Evolutionary conservation across 164 flowering plant species (phyloP), one percentile per base, ranked within the genome.

Genomic region (Liriodendron chinense): DNA sequence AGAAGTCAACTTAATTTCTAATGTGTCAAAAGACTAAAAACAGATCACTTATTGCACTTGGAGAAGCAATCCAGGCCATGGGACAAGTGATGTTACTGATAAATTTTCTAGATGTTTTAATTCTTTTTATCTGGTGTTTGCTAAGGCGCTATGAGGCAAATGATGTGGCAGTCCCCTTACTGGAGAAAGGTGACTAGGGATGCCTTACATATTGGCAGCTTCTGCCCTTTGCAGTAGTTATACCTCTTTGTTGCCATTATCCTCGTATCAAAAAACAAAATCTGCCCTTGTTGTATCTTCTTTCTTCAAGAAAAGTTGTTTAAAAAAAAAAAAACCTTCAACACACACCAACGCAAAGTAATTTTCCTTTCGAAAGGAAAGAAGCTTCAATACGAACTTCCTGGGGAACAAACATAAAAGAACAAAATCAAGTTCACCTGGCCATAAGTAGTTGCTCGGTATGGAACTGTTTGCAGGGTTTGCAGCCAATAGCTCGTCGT

Each of bases 391-490:
- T 28, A 25, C 7, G 69, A 67, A 34, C 47, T 13, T 67, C 47
- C 20, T 10, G 8, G 47, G 21, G 13, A 64, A 64, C 63, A 59
- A 57, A 57, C 73, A 25, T 4, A 47, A 72, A 12, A 67, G 48
- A 75, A 50, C 2, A n/a, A 65, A 25, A 43, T 7, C 34, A 9
- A 5, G 47, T n/a, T 49, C 61, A 95, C 98, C 97, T 92, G 98
- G 68, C 98, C 94, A 82, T 86, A 93, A 24, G 86, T 90, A 56
- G 87, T 86, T 28, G 97, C 99, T 69, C 88, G 84, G 78, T 87
- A 88, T 61, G 99, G 99, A 65, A 95, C 92, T 8, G 94, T 87
- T 66, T 73, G 75, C 23, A 49, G 92, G 92, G 85, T 89, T 91
- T 83, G 83, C 83, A 81, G 88, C 92, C 85, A 93, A 80, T 57